These are phyloP conservation scores for Thuidium tamariscinum DNA, from an alignment of 225 moss, liverwort and hornwort genomes.

Conservation along the genomic window DNA sequence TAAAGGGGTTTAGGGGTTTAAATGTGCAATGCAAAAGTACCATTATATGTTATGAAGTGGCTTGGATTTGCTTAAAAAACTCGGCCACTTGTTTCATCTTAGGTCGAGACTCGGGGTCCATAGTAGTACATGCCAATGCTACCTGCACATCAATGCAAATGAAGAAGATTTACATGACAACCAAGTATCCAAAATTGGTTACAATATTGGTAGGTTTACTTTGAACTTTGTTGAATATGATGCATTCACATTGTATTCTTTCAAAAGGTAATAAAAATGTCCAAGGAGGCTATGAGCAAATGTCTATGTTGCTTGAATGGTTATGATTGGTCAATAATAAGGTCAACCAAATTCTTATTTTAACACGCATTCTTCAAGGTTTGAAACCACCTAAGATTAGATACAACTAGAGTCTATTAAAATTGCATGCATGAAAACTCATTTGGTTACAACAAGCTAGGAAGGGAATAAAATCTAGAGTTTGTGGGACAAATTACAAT, in stretches of 20 bases:
- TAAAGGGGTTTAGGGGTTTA: fast-evolving
- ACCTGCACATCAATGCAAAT: not conserved
- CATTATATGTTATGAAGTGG: not conserved
- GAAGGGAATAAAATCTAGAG: not conserved
- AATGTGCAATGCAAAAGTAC: not conserved
- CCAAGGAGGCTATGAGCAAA: not conserved
- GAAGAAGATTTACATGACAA: not conserved
- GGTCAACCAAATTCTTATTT: not conserved
- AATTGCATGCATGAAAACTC: not conserved
- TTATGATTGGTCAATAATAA: not conserved
- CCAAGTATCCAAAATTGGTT: not conserved
- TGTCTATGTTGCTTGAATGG: not conserved
- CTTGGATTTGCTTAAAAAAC: not conserved
- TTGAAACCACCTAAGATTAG: not conserved
- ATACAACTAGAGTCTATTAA: fast-evolving
- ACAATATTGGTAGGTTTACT: not conserved
- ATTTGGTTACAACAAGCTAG: not conserved
- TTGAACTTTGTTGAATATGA: not conserved
- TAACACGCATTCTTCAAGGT: fast-evolving
- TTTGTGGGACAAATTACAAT: fast-evolving
- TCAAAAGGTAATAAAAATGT: not conserved
- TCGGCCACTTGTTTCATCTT: conserved; percentile 30
- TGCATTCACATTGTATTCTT: not conserved
- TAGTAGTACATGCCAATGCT: conserved; percentile 15
- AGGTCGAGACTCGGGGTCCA: not conserved